Evolutionary conservation across 2,329 filamentous ascomycete species (phyloP).

Genomic region (Aspergillus amoenus): DNA sequence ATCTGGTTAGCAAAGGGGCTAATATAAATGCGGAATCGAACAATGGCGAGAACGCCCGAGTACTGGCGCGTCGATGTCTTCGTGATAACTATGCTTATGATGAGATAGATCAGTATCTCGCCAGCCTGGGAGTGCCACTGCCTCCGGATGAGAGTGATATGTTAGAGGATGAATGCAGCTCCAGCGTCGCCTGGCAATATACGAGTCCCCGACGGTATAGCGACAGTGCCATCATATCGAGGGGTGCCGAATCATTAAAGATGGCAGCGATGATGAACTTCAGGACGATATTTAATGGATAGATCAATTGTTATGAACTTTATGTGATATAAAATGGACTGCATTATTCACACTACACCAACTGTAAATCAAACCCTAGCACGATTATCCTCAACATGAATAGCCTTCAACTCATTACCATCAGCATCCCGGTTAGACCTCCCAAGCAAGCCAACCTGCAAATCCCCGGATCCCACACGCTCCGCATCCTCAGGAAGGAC

Average conservation of each 20-base stretch:
- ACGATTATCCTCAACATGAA: conserved; percentile 10
- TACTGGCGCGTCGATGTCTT: neutral
- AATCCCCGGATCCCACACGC: neutral
- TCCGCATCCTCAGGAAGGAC: neutral
- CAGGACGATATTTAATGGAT: no score
- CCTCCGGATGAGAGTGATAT: no score
- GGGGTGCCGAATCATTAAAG: no score
- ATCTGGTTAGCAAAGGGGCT: neutral
- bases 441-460: conserved; percentile 1
- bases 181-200: no score
- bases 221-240: no score
- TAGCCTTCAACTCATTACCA: neutral
- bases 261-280: no score
- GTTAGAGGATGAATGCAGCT: no score
- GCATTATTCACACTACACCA: no score
- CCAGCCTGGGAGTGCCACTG: neutral
- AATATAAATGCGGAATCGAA: neutral
- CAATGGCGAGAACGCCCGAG: neutral
- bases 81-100: fast-evolving
- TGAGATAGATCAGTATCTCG: neutral
- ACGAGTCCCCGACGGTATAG: no score
- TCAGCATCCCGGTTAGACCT: conserved; percentile 2
- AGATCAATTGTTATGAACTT: no score
- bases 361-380: neutral
- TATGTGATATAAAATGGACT: no score